Conservation (phyloP, 2,329 filamentous ascomycete genomes). For the Penicillium sp. region DNA sequence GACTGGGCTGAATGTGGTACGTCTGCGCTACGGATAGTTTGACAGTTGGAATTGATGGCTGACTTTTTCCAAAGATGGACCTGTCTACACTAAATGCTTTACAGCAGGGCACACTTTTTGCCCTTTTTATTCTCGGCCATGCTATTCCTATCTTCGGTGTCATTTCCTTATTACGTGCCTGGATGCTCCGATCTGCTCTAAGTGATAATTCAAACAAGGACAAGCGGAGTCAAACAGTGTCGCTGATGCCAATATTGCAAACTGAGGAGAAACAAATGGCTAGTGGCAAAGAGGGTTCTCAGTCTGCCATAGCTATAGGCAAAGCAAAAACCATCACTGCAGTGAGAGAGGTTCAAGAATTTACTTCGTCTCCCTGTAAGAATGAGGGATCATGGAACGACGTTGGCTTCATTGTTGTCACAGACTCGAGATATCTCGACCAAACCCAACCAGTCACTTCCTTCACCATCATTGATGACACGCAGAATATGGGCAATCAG, state of each 20-base stretch:
- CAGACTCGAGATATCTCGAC: too few species aligned
- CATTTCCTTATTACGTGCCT: slow-evolving; percentile 8
- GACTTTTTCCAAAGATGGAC: slow-evolving; percentile 30
- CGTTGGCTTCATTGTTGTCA: neutral
- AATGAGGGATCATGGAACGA: neutral
- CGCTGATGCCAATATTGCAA: neutral
- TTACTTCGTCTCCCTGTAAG: neutral
- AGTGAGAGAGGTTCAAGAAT: slow-evolving; percentile 1
- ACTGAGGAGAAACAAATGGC: neutral
- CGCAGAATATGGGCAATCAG: neutral
- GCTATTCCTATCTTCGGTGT: slow-evolving; percentile 62
- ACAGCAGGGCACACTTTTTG: slow-evolving; percentile 68
- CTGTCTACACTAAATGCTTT: slow-evolving; percentile 66
- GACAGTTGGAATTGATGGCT: neutral
- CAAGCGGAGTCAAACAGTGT: neutral
- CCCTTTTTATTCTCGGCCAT: slow-evolving; percentile 68
- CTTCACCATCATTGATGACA: neutral
- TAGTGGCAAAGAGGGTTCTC: neutral
- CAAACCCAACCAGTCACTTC: neutral
- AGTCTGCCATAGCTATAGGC: neutral
- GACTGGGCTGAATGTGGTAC: slow-evolving; percentile 67
- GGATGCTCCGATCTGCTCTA: neutral
- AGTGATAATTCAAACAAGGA: neutral
- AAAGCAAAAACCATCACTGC: neutral
- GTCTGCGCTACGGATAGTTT: neutral